These are phyloP conservation scores for Cyclostephanos invisitatus DNA, from an alignment of 108 stramenopile species.

Conservation along the genomic window DNA sequence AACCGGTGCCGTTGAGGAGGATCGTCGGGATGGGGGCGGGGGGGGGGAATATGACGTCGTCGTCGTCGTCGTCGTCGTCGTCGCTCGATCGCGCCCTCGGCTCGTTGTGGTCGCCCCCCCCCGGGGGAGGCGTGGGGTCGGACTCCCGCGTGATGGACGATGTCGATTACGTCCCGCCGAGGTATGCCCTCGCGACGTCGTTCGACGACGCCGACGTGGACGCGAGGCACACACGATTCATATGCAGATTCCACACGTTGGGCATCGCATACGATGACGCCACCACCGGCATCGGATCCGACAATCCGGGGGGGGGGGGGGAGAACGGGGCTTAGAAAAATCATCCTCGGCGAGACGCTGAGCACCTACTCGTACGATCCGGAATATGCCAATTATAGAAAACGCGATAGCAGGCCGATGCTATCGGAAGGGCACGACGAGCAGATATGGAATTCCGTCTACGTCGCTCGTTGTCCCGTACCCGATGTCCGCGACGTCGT, in stretches of 20 bases:
- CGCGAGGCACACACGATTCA: constrained; percentile 37
- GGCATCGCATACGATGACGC: background rate
- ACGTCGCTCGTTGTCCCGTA: constrained; percentile 36
- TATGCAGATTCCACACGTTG: constrained; percentile 47
- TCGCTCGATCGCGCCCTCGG: background rate
- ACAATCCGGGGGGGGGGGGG: too few species aligned
- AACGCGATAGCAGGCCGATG: constrained; percentile 38
- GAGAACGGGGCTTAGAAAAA: constrained; percentile 3
- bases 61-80: background rate
- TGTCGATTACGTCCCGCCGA: background rate
- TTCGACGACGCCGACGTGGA: constrained; percentile 47
- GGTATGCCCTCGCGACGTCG: constrained; percentile 42
- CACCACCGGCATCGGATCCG: background rate
- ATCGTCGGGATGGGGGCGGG: background rate
- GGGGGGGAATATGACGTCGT: background rate
- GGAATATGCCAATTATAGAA: constrained; percentile 40
- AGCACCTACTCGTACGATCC: constrained; percentile 45
- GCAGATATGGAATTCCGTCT: constrained; percentile 47
- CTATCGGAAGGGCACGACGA: constrained; percentile 5
- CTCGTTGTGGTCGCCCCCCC: constrained; percentile 1
- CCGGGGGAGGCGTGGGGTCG: background rate
- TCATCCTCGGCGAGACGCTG: constrained; percentile 48
- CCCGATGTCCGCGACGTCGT: constrained; percentile 9
- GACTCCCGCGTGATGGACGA: background rate
- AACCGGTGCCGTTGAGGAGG: constrained; percentile 45